Evolutionary conservation across 768 basidiomycete genomes (phyloP).

Genomic region (Suillus paluster): DNA sequence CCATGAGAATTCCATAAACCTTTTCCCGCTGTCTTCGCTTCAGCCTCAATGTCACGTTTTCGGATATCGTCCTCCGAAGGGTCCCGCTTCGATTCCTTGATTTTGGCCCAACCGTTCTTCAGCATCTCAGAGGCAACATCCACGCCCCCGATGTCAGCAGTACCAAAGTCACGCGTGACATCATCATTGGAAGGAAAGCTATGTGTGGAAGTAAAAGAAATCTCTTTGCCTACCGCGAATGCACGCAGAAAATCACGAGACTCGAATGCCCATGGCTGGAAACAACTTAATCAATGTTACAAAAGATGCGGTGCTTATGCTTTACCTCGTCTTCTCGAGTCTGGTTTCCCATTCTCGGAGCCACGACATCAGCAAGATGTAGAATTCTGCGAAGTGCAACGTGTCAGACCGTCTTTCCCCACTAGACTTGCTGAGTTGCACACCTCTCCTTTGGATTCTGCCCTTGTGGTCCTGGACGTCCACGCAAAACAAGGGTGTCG

Average conservation of each 20-base stretch:
- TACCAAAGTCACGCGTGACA: conserved; percentile 77
- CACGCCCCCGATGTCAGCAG: conserved; percentile 69
- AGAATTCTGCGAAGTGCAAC: conserved; percentile 61
- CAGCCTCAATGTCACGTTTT: conserved; percentile 74
- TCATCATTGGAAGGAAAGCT: conserved; percentile 79
- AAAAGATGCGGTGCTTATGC: background rate
- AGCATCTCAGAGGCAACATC: conserved; percentile 82
- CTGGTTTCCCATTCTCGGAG: conserved; percentile 84
- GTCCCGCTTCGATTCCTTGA: conserved; percentile 87
- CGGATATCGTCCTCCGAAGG: conserved; percentile 77
- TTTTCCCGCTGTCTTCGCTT: conserved; percentile 73
- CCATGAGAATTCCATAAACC: conserved; percentile 90
- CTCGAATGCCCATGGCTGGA: conserved; percentile 88
- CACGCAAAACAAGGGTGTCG: conserved; percentile 86
- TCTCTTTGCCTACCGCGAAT: conserved; percentile 87
- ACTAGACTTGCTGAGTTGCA: conserved; percentile 18
- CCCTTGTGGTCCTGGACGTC: conserved; percentile 75
- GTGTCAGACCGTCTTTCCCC: conserved; percentile 16
- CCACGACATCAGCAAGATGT: conserved; percentile 85
- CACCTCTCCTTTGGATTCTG: conserved; percentile 92
- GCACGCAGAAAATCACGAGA: conserved; percentile 90
- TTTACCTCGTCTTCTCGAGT: conserved; percentile 87
- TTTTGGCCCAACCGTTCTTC: conserved; percentile 89
- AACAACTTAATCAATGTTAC: conserved; percentile 11
- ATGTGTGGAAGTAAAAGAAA: conserved; percentile 83